Percentiles rank a stretch among this genome's conserved stretches.
Evolutionary conservation across 2,329 filamentous ascomycete genomes (phyloP).

Genomic region (Juglanconis juglandina): DNA sequence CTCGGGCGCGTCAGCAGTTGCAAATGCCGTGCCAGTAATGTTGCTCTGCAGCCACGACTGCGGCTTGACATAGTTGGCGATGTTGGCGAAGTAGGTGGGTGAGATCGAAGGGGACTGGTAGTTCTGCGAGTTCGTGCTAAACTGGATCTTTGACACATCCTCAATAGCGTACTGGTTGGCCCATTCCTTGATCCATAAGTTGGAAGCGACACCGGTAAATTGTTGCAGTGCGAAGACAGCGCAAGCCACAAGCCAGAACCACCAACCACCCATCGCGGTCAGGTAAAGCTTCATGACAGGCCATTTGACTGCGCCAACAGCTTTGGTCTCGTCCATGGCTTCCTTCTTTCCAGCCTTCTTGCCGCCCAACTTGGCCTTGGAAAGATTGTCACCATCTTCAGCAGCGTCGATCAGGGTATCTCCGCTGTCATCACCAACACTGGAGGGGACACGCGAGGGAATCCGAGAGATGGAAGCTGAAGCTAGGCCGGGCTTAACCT

Average conservation of each 20-base stretch:
- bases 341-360: constrained; percentile 47
- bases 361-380: constrained; percentile 40
- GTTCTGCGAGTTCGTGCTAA: constrained; percentile 34
- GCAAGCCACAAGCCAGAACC: constrained; percentile 81
- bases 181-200: constrained; percentile 94
- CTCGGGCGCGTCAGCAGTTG: constrained; percentile 37
- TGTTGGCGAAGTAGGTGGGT: constrained; percentile 37
- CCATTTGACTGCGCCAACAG: constrained; percentile 83
- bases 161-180: constrained; percentile 76
- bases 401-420: constrained; percentile 54
- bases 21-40: constrained; percentile 38
- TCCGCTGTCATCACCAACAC: constrained; percentile 61
- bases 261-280: constrained; percentile 88
- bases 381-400: constrained; percentile 44
- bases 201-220: constrained; percentile 79
- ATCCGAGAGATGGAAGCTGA: constrained; percentile 70
- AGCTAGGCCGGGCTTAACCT: constrained; percentile 66
- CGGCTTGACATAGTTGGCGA: constrained; percentile 34
- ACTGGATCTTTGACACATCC: constrained; percentile 31
- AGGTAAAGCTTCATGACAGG: constrained; percentile 84
- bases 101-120: constrained; percentile 33
- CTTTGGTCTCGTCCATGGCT: constrained; percentile 71
- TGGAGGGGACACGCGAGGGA: constrained; percentile 75
- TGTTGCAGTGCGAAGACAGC: constrained; percentile 80
- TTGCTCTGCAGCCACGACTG: constrained; percentile 34